A percentile compares a stretch with the other conserved stretches of the same genome.
phyloP scores from a whole-genome alignment of 1,284 basidiomycete species.

The Cerioporus squamosus region DNA sequence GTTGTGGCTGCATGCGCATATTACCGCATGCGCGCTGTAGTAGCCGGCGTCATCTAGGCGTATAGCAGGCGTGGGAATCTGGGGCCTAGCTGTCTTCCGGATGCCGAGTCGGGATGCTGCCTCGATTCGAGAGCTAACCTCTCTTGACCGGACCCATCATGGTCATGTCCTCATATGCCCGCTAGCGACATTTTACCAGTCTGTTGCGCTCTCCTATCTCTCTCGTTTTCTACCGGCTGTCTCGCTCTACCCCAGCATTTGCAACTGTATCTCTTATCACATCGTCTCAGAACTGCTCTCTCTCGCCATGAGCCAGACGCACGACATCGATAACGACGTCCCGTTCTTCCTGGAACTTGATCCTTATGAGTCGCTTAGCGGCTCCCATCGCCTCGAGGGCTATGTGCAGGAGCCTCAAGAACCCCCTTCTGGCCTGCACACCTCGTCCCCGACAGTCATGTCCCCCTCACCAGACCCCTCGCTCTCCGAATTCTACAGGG shows the following conservation, averaged over 20 bases:
- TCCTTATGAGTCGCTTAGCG: slow-evolving; percentile 42
- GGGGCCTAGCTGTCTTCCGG: not conserved
- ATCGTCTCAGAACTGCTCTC: slow-evolving; percentile 30
- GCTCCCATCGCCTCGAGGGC: slow-evolving; percentile 31
- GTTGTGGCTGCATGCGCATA: not conserved
- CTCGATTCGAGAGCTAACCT: slow-evolving; percentile 10
- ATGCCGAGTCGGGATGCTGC: slow-evolving; percentile 3
- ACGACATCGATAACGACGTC: slow-evolving; percentile 60
- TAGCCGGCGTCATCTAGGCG: not conserved
- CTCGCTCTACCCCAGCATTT: slow-evolving; percentile 14
- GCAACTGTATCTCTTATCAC: slow-evolving; percentile 29
- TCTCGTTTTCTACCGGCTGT: not conserved
- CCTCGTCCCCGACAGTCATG: slow-evolving; percentile 10
- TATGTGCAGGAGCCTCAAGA: slow-evolving; percentile 27
- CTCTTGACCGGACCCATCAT: slow-evolving; percentile 11
- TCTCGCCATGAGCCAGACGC: slow-evolving; percentile 46
- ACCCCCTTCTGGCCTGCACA: slow-evolving; percentile 15
- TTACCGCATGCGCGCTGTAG: not conserved
- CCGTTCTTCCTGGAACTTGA: slow-evolving; percentile 54
- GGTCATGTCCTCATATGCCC: slow-evolving; percentile 2
- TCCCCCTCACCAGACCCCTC: slow-evolving; percentile 7
- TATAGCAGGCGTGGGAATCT: slow-evolving; percentile 18
- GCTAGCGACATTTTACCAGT: slow-evolving; percentile 4
- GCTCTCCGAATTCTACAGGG: slow-evolving; percentile 5
- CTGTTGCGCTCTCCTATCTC: not conserved